Evolutionary conservation across 306 rosid species (phyloP).

Genomic region (Dalbergia cochinchinensis): DNA sequence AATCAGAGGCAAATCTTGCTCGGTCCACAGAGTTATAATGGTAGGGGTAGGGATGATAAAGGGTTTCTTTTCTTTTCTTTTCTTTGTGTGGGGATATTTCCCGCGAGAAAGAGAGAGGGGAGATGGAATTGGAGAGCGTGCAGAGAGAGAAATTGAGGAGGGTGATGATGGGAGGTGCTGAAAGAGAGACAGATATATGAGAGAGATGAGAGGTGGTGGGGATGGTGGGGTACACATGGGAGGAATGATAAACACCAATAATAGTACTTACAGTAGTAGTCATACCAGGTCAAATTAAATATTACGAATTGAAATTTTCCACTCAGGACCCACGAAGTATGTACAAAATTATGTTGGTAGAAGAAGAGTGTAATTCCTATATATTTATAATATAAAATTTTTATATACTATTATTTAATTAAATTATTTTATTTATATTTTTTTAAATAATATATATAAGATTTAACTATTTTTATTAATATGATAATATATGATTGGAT

Average conservation of each 20-base stretch:
- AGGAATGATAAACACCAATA: conserved; percentile 5
- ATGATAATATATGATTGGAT: too few relatives aligned
- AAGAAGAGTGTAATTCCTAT: too few relatives aligned
- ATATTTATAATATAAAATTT: too few relatives aligned
- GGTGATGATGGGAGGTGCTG: conserved; percentile 51
- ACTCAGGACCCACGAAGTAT: too few relatives aligned
- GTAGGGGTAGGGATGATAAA: neutral
- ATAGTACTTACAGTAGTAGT: too few relatives aligned
- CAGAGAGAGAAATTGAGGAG: conserved; percentile 41
- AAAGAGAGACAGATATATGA: conserved; percentile 49
- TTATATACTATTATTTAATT: too few relatives aligned
- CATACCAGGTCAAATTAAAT: too few relatives aligned
- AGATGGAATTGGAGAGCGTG: conserved; percentile 46
- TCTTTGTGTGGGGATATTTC: neutral
- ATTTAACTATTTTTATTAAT: too few relatives aligned
- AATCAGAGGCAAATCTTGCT: neutral
- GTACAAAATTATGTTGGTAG: too few relatives aligned
- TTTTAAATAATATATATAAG: too few relatives aligned
- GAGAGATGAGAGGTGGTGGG: conserved; percentile 5
- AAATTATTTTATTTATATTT: too few relatives aligned
- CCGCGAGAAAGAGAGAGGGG: neutral
- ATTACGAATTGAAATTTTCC: too few relatives aligned
- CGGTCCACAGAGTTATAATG: neutral
- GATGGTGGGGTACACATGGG: conserved; percentile 35
- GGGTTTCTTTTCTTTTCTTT: neutral